These are phyloP conservation scores for Wallacemonas rigidus DNA, from an alignment of 208 protist genomes.

Conservation along the genomic window DNA sequence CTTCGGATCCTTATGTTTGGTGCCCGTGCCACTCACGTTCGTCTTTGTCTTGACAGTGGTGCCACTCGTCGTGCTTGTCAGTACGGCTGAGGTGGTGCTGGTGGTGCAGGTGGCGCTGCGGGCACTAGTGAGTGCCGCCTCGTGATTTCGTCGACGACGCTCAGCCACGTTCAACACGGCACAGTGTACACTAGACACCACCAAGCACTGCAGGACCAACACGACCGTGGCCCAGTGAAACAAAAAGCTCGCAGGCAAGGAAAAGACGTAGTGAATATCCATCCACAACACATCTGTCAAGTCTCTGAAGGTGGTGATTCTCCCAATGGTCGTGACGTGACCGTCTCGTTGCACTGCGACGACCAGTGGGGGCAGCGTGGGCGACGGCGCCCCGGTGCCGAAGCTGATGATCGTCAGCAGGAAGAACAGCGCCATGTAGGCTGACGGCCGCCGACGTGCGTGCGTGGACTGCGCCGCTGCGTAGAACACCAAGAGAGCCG, in stretches of 20 bases:
- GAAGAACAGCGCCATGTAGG: constrained; percentile 39
- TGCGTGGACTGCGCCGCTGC: constrained; percentile 43
- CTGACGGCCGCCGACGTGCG: constrained; percentile 27
- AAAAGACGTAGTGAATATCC: constrained; percentile 4
- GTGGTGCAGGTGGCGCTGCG: neutral
- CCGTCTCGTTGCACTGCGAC: neutral
- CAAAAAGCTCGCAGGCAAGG: neutral
- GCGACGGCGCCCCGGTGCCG: constrained; percentile 3
- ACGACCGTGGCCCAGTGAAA: constrained; percentile 1
- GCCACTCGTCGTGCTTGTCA: neutral
- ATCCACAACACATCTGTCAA: constrained; percentile 6
- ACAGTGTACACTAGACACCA: constrained; percentile 1
- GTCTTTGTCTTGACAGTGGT: neutral
- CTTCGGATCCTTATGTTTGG: constrained; percentile 3
- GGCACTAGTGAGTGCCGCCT: neutral
- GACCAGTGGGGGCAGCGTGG: constrained; percentile 2
- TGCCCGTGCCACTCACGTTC: neutral
- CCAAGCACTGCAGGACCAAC: neutral
- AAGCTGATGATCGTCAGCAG: constrained; percentile 33
- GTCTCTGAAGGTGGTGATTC: neutral
- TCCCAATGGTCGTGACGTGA: neutral
- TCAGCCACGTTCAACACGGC: neutral
- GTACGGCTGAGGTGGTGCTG: neutral
- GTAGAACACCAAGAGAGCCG: constrained; percentile 32
- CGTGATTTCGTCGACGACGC: neutral